Evolutionary conservation across 2,329 filamentous ascomycete species (phyloP).

Genomic region (Colletotrichum sp.): DNA sequence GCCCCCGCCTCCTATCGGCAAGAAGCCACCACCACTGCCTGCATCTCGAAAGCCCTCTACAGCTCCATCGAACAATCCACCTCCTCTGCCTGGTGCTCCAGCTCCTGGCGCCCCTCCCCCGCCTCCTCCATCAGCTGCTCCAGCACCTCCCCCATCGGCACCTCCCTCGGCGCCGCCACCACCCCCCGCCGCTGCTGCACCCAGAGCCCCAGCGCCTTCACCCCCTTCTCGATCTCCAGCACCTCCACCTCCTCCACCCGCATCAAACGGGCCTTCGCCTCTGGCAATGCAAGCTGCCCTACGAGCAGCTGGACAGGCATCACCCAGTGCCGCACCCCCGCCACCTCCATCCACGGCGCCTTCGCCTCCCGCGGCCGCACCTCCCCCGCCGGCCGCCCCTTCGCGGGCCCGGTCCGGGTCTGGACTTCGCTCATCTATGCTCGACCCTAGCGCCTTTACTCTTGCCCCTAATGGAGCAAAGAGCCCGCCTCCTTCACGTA

Average conservation of each 20-base stretch:
- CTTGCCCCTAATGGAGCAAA: constrained; percentile 67
- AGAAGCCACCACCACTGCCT: constrained; percentile 73
- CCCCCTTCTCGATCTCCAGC: constrained; percentile 39
- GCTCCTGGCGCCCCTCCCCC: constrained; percentile 29
- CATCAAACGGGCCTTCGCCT: constrained; percentile 35
- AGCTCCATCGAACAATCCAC: constrained; percentile 35
- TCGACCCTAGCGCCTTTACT: constrained; percentile 81
- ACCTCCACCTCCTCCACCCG: constrained; percentile 39
- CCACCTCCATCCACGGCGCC: constrained; percentile 40
- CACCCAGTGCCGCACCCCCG: constrained; percentile 40
- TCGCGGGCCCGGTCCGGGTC: constrained; percentile 46
- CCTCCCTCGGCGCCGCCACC: constrained; percentile 44
- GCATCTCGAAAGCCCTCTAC: constrained; percentile 62
- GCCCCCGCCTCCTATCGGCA: constrained; percentile 79
- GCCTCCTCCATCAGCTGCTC: constrained; percentile 36
- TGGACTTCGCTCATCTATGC: constrained; percentile 63
- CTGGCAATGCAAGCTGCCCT: constrained; percentile 50
- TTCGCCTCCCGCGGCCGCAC: constrained; percentile 44
- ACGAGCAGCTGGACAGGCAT: constrained; percentile 47
- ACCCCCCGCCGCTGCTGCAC: constrained; percentile 45
- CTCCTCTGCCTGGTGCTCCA: constrained; percentile 39
- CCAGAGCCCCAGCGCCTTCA: constrained; percentile 37
- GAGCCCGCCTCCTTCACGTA: constrained; percentile 50
- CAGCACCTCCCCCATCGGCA: constrained; percentile 47
- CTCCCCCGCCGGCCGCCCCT: constrained; percentile 34